phyloP scores from a whole-genome alignment of 2,329 filamentous ascomycete genomes.

The Aspergillus sp. region DNA sequence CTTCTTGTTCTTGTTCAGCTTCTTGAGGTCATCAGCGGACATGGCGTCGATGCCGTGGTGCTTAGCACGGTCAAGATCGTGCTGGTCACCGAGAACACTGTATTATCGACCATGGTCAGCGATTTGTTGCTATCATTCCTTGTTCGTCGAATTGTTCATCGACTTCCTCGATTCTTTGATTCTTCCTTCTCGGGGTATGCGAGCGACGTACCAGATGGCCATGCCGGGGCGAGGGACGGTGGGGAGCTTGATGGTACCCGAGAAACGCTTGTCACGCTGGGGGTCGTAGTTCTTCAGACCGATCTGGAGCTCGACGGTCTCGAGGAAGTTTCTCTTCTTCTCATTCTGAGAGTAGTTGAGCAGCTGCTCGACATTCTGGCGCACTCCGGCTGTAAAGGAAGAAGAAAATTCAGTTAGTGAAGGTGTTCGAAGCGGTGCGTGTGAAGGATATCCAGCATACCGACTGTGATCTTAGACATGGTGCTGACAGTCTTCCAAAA shows the following conservation, averaged over 20 bases:
- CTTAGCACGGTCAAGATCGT: slow-evolving; percentile 99
- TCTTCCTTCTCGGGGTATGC: not conserved
- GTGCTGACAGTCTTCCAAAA: slow-evolving; percentile 80
- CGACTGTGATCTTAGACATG: slow-evolving; percentile 61
- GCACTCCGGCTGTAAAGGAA: slow-evolving; percentile 72
- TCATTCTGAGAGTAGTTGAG: slow-evolving; percentile 92
- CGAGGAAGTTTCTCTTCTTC: slow-evolving; percentile 98
- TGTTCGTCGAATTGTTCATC: not conserved
- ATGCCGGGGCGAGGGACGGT: slow-evolving; percentile 88
- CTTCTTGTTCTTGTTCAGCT: slow-evolving; percentile 99
- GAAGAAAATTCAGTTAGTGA: slow-evolving; percentile 6
- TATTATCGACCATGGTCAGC: slow-evolving; percentile 14
- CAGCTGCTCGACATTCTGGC: slow-evolving; percentile 88
- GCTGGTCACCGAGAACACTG: slow-evolving; percentile 85
- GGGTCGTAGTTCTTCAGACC: slow-evolving; percentile 99
- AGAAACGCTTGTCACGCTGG: slow-evolving; percentile 99
- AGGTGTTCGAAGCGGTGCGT: not conserved
- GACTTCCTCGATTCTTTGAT: not conserved
- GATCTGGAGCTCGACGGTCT: slow-evolving; percentile 82
- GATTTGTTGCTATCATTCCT: slow-evolving; percentile 4
- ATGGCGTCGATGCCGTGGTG: slow-evolving; percentile 98
- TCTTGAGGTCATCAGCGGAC: slow-evolving; percentile 98
- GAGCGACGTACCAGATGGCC: slow-evolving; percentile 67
- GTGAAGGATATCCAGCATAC: slow-evolving; percentile 35
- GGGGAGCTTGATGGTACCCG: slow-evolving; percentile 94